Evolutionary conservation across 1,139 yeast species (phyloP).

Genomic region (Diutina neorugosa): DNA sequence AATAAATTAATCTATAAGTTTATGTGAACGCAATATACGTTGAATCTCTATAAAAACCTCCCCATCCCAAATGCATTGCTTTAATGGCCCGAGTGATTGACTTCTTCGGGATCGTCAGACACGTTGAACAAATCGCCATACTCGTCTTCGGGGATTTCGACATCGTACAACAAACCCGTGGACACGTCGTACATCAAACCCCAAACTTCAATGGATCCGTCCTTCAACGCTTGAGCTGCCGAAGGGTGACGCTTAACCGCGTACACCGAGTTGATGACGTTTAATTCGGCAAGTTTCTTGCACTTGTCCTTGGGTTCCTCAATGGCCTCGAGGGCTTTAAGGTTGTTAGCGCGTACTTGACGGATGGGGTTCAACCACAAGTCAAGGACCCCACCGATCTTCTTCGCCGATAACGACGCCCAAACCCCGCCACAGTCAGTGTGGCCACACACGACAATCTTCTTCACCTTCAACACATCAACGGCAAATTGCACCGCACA

Average conservation of each 20-base stretch:
- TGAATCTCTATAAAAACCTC: not conserved
- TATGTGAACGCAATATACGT: too few species aligned
- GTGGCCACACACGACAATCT: conserved; percentile 91
- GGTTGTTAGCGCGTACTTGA: conserved; percentile 52
- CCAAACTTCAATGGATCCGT: conserved; percentile 73
- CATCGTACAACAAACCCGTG: conserved; percentile 52
- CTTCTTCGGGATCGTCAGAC: conserved; percentile 27
- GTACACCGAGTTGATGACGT: conserved; percentile 51
- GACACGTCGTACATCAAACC: conserved; percentile 84
- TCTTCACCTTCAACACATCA: conserved; percentile 72
- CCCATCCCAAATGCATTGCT: conserved; percentile 7
- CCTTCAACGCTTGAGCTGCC: conserved; percentile 58
- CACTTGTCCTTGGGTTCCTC: conserved; percentile 46
- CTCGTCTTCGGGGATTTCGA: conserved; percentile 42
- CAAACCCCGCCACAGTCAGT: conserved; percentile 95
- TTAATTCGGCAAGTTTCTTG: conserved; percentile 62
- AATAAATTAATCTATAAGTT: too few species aligned
- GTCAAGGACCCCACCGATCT: conserved; percentile 65
- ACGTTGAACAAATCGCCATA: conserved; percentile 39
- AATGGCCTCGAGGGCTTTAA: conserved; percentile 30
- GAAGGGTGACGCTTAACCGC: conserved; percentile 60
- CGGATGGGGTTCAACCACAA: conserved; percentile 69
- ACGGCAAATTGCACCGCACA: conserved; percentile 88
- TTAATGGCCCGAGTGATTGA: conserved; percentile 6
- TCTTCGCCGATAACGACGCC: conserved; percentile 65